A percentile compares a stretch with the other conserved stretches of the same genome.
These are phyloP conservation scores for Taiwanofungus camphoratus DNA, from an alignment of 1,284 basidiomycete genomes.

Conservation along the genomic window DNA sequence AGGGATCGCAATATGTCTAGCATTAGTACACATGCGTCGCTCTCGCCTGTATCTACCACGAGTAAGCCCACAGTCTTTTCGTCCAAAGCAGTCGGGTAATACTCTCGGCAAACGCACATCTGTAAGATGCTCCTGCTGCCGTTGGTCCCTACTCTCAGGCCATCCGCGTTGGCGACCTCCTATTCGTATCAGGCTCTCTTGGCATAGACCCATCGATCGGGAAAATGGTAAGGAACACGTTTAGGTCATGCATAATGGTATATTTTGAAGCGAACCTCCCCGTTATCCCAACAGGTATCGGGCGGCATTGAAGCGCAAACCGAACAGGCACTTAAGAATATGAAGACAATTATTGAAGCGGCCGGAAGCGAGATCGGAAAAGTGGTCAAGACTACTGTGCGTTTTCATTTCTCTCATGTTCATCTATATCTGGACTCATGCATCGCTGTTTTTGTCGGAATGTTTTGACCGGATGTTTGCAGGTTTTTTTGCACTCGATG, in stretches of 20 bases:
- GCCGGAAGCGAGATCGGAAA: slow-evolving; percentile 73
- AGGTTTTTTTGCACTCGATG: slow-evolving; percentile 94
- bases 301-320: slow-evolving; percentile 86
- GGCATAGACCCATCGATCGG: slow-evolving; percentile 76
- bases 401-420: slow-evolving; percentile 19
- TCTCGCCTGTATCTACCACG: slow-evolving; percentile 50
- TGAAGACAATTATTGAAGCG: slow-evolving; percentile 80
- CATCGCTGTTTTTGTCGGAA: background rate
- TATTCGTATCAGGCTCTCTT: slow-evolving; percentile 90
- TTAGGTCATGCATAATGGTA: background rate
- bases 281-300: slow-evolving; percentile 22
- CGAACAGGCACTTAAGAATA: slow-evolving; percentile 81
- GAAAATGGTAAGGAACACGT: slow-evolving; percentile 49
- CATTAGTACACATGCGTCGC: slow-evolving; percentile 48
- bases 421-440: no score
- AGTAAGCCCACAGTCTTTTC: slow-evolving; percentile 28
- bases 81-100: background rate
- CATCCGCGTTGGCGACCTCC: slow-evolving; percentile 78
- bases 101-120: no score
- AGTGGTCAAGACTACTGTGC: slow-evolving; percentile 82
- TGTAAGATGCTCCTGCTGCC: slow-evolving; percentile 78
- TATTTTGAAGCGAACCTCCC: background rate
- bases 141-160: slow-evolving; percentile 92
- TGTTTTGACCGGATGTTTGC: background rate
- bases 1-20: slow-evolving; percentile 5